These are phyloP conservation scores for Peronospora farinosa DNA, from an alignment of 352 stramenopile species.

Conservation along the genomic window DNA sequence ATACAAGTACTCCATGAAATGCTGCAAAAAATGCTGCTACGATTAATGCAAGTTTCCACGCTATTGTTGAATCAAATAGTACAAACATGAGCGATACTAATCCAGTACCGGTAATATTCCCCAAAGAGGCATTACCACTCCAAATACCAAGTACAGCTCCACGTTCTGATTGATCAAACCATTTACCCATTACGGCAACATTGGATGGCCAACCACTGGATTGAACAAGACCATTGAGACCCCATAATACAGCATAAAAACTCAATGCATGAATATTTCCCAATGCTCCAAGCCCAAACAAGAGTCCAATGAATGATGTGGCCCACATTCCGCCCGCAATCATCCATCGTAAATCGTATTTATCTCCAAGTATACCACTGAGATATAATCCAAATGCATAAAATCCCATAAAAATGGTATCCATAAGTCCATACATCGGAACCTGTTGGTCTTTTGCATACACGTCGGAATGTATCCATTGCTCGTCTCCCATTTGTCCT, in stretches of 20 bases:
- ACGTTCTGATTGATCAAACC: slow-evolving; percentile 77
- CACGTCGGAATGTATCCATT: slow-evolving; percentile 65
- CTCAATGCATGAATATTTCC: slow-evolving; percentile 56
- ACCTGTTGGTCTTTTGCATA: slow-evolving; percentile 58
- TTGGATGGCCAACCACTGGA: slow-evolving; percentile 72
- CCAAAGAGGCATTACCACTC: slow-evolving; percentile 95
- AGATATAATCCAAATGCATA: slow-evolving; percentile 70
- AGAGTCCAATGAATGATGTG: slow-evolving; percentile 46
- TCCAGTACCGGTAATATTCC: slow-evolving; percentile 92
- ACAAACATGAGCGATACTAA: slow-evolving; percentile 75
- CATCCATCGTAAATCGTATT: slow-evolving; percentile 61
- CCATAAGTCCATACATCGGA: slow-evolving; percentile 74
- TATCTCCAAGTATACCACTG: slow-evolving; percentile 66
- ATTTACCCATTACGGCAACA: slow-evolving; percentile 89
- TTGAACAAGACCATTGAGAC: slow-evolving; percentile 75
- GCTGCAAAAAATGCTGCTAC: slow-evolving; percentile 81
- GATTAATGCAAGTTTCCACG: slow-evolving; percentile 89
- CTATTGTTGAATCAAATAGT: slow-evolving; percentile 57
- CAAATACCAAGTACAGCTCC: slow-evolving; percentile 90
- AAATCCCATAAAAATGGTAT: slow-evolving; percentile 79
- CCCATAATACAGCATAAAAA: slow-evolving; percentile 70
- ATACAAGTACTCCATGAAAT: slow-evolving; percentile 83
- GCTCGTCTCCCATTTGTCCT: slow-evolving; percentile 68
- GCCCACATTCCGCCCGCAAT: slow-evolving; percentile 67
- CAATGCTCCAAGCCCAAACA: slow-evolving; percentile 58